Evolutionary conservation across 305 asterid genomes (phyloP).

Genomic region (Coffea humblotiana): DNA sequence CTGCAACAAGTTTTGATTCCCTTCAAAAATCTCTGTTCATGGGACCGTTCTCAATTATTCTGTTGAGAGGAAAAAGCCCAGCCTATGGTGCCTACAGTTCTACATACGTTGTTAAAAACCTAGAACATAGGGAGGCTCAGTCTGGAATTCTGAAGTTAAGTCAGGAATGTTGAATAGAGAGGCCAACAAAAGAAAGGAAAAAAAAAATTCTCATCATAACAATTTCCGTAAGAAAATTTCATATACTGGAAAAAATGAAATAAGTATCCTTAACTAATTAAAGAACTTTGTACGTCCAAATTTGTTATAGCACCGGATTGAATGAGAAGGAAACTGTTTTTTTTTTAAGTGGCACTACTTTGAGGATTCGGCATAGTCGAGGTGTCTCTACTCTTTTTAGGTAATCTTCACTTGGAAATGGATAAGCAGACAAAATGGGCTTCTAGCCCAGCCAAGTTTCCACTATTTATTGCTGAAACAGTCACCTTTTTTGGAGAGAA

Average conservation of each 20-base stretch:
- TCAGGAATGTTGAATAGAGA: neutral
- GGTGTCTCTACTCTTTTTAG: no score
- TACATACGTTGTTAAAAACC: neutral
- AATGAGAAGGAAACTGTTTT: no score
- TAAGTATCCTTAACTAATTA: neutral
- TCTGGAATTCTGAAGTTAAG: neutral
- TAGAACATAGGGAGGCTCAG: neutral
- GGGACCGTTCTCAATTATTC: constrained; percentile 15
- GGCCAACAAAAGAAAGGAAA: neutral
- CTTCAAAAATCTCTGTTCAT: neutral
- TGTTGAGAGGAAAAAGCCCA: neutral
- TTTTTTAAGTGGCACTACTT: no score
- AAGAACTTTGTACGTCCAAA: no score
- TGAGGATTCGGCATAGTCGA: no score
- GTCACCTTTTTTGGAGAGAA: no score
- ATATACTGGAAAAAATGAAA: neutral
- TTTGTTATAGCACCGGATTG: no score
- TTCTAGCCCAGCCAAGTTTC: no score
- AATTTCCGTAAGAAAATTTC: neutral
- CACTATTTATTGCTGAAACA: no score
- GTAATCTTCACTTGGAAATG: no score
- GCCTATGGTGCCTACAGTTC: neutral
- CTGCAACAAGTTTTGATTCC: neutral
- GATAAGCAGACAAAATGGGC: no score
- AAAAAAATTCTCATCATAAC: neutral